A percentile compares a stretch with the other conserved stretches of the same genome.
phyloP scores from a whole-genome alignment of 1,284 basidiomycete species.

The Cryptococcus hybrid region DNA sequence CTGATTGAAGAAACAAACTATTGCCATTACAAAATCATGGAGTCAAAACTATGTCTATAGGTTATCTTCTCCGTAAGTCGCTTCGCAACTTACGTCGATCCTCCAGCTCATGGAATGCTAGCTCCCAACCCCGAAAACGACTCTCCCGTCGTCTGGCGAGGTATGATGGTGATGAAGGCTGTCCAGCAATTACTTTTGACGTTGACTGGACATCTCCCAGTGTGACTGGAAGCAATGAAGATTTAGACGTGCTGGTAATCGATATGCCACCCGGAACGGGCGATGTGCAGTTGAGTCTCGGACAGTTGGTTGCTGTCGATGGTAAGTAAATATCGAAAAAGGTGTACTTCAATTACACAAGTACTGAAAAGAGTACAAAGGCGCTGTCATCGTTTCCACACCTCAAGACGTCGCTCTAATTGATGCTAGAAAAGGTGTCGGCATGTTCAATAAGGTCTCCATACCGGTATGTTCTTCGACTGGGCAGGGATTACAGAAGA shows the following conservation, averaged over 20 bases:
- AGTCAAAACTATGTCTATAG: constrained; percentile 95
- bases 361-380: constrained; percentile 49
- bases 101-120: constrained; percentile 5
- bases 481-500: not conserved
- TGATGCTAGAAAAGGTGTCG: constrained; percentile 89
- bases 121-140: constrained; percentile 57
- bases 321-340: constrained; percentile 55
- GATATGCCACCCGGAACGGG: constrained; percentile 99
- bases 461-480: constrained; percentile 64
- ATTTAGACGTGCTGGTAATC: constrained; percentile 81
- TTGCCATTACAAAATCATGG: constrained; percentile 86
- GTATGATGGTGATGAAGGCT: constrained; percentile 98
- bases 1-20: constrained; percentile 65
- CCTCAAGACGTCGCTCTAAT: constrained; percentile 92
- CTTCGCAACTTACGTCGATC: not conserved
- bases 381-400: constrained; percentile 88
- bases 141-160: constrained; percentile 88
- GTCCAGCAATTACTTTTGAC: constrained; percentile 93
- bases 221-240: constrained; percentile 25
- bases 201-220: constrained; percentile 74
- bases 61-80: constrained; percentile 59
- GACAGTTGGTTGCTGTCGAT: constrained; percentile 83
- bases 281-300: constrained; percentile 89
- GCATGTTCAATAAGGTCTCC: constrained; percentile 87
- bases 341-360: not conserved